Percentiles rank a stretch among this genome's conserved stretches.
These are phyloP conservation scores for Dendrothele bispora DNA, from an alignment of 768 basidiomycete species.

Conservation along the genomic window DNA sequence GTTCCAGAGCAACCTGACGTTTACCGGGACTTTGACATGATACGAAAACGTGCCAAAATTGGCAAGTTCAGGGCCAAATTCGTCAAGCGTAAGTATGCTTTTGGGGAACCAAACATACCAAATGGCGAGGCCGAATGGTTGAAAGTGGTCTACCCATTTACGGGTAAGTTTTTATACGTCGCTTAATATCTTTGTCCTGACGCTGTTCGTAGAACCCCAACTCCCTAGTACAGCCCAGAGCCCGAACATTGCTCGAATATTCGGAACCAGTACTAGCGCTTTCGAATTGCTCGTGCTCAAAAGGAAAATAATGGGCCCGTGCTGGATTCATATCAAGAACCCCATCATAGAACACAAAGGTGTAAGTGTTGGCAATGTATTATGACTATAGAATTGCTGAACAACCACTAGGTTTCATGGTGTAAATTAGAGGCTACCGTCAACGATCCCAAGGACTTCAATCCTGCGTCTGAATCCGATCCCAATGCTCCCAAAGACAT, in stretches of 20 bases:
- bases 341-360: conserved; percentile 76
- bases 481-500: conserved; percentile 68
- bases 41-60: conserved; percentile 71
- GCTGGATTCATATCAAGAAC: conserved; percentile 88
- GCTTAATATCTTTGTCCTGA: background rate
- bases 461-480: conserved; percentile 77
- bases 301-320: conserved; percentile 98
- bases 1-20: conserved; percentile 73
- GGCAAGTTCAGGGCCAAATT: conserved; percentile 81
- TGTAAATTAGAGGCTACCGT: conserved; percentile 91
- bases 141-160: conserved; percentile 91
- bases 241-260: conserved; percentile 82
- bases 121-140: conserved; percentile 81
- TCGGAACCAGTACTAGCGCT: conserved; percentile 89
- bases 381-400: conserved; percentile 1
- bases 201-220: conserved; percentile 54
- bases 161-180: conserved; percentile 51
- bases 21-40: conserved; percentile 77
- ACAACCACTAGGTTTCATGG: conserved; percentile 78
- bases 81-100: conserved; percentile 90
- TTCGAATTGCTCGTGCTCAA: conserved; percentile 94
- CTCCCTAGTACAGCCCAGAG: conserved; percentile 74
- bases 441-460: conserved; percentile 84
- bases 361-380: conserved; percentile 47
- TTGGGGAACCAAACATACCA: conserved; percentile 83